phyloP scores from a whole-genome alignment of 345 rosid species.

The Bretschneidera sinensis region DNA sequence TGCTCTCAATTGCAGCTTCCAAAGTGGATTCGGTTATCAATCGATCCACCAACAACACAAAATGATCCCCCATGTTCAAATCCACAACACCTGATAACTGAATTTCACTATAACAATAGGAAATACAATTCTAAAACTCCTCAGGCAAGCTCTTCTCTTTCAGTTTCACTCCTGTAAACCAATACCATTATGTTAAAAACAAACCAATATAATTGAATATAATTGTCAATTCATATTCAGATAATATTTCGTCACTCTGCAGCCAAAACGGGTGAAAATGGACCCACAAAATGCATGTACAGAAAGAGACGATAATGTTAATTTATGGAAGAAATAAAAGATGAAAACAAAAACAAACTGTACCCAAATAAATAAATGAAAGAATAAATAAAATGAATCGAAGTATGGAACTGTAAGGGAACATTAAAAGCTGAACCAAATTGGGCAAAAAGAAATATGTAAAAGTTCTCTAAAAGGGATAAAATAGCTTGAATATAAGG shows the following conservation, averaged over 20 bases:
- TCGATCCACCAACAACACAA: constrained; percentile 81
- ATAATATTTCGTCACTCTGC: not conserved
- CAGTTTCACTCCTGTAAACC: constrained; percentile 21
- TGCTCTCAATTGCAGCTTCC: constrained; percentile 78
- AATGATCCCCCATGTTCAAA: constrained; percentile 82
- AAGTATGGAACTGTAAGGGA: not conserved
- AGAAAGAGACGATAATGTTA: constrained; percentile 1
- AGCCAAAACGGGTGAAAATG: constrained; percentile 5
- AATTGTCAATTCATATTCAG: constrained; percentile 5
- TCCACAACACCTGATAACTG: constrained; percentile 5
- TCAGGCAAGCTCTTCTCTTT: constrained; percentile 19
- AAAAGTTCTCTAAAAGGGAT: not conserved
- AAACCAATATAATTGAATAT: constrained; percentile 5
- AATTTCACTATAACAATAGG: constrained; percentile 1
- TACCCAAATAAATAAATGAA: not conserved
- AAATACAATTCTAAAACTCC: constrained; percentile 9
- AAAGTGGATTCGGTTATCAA: constrained; percentile 78
- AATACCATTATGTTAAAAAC: constrained; percentile 16
- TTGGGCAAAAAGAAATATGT: not conserved
- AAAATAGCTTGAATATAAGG: too few species aligned
- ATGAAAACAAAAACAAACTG: not conserved
- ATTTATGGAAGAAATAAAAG: constrained; percentile 10
- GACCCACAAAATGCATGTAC: constrained; percentile 7
- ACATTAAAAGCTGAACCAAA: constrained; percentile 13
- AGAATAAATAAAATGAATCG: not conserved